Evolutionary conservation across 2,329 filamentous ascomycete genomes (phyloP).

Genomic region (Phialocephala sp.): DNA sequence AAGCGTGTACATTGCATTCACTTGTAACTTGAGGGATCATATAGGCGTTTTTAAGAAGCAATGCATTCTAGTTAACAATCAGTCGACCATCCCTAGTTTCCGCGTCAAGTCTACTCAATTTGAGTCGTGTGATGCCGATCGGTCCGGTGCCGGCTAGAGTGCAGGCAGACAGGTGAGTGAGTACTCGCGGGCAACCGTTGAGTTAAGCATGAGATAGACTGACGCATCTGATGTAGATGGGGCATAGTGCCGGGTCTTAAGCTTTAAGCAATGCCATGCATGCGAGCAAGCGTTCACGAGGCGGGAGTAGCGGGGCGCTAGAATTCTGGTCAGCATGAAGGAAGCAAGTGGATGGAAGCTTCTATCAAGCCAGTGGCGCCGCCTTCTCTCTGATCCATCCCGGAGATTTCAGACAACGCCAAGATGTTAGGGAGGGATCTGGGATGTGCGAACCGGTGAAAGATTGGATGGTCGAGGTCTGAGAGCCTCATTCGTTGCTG

Average conservation of each 20-base stretch:
- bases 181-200: too few species aligned
- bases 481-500: slow-evolving; percentile 8
- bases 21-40: slow-evolving; percentile 22
- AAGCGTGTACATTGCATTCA: slow-evolving; percentile 23
- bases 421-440: background rate
- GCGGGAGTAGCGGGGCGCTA: background rate
- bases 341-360: background rate
- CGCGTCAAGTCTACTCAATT: background rate
- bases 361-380: background rate
- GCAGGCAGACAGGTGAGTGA: too few species aligned
- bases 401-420: background rate
- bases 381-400: background rate
- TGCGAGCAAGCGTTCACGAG: background rate
- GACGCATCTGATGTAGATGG: background rate
- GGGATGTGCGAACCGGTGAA: background rate
- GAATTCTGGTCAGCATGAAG: slow-evolving; percentile 16
- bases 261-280: slow-evolving; percentile 5
- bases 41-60: slow-evolving; percentile 21
- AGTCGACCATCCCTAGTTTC: background rate
- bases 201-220: background rate
- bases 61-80: background rate
- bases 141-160: background rate
- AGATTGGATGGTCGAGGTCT: background rate
- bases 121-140: background rate
- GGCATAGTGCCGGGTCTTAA: slow-evolving; percentile 3